These are phyloP conservation scores for Rhodotorula kratochvilovae DNA, from an alignment of 768 basidiomycete genomes.

Conservation along the genomic window DNA sequence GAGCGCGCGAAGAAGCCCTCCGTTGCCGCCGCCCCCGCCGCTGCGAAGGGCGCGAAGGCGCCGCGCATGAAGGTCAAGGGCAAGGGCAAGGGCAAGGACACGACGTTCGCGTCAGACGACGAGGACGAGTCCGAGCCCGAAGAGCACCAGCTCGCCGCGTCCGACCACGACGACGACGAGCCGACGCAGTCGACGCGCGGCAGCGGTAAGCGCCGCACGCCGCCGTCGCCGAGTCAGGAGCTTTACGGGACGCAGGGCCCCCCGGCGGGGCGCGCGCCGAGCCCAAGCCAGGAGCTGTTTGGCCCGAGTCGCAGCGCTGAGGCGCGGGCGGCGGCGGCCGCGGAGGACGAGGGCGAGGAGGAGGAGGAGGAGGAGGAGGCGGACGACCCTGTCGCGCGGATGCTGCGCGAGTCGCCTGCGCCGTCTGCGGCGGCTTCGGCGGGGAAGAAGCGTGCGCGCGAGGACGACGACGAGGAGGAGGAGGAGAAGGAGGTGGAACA, in stretches of 20 bases:
- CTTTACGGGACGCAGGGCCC: not conserved
- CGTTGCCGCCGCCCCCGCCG: not conserved
- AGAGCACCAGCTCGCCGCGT: not conserved
- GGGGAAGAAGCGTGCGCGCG: not conserved
- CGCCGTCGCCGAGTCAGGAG: not conserved
- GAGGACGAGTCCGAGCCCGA: not conserved
- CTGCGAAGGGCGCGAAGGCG: not conserved
- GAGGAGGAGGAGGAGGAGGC: not conserved
- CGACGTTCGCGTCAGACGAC: slow-evolving; percentile 12
- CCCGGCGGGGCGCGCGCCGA: not conserved
- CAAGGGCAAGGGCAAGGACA: slow-evolving; percentile 10
- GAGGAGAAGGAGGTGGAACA: too few species aligned
- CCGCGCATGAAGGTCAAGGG: not conserved
- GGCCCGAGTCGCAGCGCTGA: not conserved
- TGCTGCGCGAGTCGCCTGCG: not conserved
- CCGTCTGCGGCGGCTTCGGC: not conserved
- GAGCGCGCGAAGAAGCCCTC: not conserved
- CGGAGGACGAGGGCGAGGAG: not conserved
- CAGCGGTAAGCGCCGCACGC: too few species aligned
- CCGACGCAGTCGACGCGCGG: not conserved
- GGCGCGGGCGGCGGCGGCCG: not conserved
- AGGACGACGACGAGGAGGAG: not conserved
- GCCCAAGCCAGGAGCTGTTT: not conserved
- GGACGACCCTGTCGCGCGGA: too few species aligned
- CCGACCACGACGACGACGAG: not conserved